Conservation (phyloP, 108 stramenopile species). For the Aureococcus anophagefferens region DNA sequence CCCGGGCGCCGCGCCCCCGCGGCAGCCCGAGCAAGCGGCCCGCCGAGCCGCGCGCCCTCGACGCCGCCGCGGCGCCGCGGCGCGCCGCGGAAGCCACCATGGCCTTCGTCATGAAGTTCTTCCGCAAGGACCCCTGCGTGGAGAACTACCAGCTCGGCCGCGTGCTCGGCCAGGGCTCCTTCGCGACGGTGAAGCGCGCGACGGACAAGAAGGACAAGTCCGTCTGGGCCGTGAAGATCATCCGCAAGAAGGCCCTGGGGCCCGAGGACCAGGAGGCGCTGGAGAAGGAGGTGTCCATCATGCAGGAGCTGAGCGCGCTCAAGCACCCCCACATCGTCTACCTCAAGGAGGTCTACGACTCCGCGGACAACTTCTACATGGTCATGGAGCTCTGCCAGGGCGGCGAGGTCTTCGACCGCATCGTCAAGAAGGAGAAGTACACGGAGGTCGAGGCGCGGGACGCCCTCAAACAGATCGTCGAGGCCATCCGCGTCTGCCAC, state of each 20-base stretch:
- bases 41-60: no score
- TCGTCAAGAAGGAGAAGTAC: constrained; percentile 72
- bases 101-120: not conserved
- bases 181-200: constrained; percentile 24
- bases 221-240: constrained; percentile 27
- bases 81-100: no score
- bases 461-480: constrained; percentile 54
- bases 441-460: constrained; percentile 69
- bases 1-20: no score
- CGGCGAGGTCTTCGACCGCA: constrained; percentile 84
- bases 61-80: no score
- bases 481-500: constrained; percentile 74
- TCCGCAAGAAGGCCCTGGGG: constrained; percentile 9
- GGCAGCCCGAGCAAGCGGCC: no score
- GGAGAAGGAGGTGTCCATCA: constrained; percentile 18
- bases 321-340: constrained; percentile 35
- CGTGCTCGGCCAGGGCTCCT: constrained; percentile 21
- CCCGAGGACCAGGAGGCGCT: constrained; percentile 22
- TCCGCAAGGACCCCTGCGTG: constrained; percentile 8
- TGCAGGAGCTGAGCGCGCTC: constrained; percentile 7
- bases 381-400: constrained; percentile 55
- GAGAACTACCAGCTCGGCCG: constrained; percentile 19
- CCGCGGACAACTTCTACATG: constrained; percentile 21
- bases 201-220: constrained; percentile 19
- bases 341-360: constrained; percentile 29